phyloP scores from a whole-genome alignment of 805 yeast species.

The Phaffomyces thermotolerans region DNA sequence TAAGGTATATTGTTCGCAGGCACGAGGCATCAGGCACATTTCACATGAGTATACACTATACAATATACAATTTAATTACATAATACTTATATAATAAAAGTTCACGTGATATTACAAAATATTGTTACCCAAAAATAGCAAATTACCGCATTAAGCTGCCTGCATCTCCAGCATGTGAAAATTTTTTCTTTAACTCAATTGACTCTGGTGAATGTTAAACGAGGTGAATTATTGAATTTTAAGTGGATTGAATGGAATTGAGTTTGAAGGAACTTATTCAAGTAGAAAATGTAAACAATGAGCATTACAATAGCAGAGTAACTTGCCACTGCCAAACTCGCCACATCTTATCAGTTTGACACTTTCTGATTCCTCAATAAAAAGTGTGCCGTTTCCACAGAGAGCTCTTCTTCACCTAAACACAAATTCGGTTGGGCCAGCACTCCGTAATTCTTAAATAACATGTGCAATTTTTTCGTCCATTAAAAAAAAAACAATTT shows the following conservation, averaged over 20 bases:
- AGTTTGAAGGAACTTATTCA: neutral
- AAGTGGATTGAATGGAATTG: no score
- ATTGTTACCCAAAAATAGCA: neutral
- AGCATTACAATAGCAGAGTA: no score
- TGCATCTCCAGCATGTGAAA: conserved; percentile 5
- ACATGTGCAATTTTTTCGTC: conserved; percentile 4
- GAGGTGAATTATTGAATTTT: neutral
- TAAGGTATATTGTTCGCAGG: no score
- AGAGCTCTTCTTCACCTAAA: neutral
- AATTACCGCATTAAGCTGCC: neutral
- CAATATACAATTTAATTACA: no score
- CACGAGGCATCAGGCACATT: no score
- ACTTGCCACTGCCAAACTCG: neutral
- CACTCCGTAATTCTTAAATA: neutral
- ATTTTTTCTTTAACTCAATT: neutral
- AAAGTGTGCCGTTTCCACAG: neutral
- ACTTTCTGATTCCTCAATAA: neutral
- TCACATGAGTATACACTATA: no score
- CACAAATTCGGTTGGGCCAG: neutral
- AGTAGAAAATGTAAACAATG: no score
- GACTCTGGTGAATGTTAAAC: conserved; percentile 5
- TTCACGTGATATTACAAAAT: neutral
- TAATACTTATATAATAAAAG: no score
- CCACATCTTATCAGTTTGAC: neutral
- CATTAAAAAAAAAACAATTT: neutral